Conservation (phyloP, 768 basidiomycete species). For the Tubosaeta brunneosetosa region DNA sequence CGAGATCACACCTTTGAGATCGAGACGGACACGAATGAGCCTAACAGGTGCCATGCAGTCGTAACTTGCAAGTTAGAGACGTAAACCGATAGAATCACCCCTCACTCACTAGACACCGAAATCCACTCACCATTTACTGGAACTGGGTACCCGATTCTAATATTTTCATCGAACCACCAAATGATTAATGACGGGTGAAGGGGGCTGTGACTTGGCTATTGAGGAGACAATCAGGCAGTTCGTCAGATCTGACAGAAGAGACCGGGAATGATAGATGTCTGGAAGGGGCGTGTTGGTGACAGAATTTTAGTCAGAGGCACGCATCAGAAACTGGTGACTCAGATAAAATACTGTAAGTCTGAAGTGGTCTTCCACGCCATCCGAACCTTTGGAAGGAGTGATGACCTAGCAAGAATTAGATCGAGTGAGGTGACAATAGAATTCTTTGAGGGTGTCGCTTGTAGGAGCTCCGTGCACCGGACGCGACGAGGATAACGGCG, state of each 20-base stretch:
- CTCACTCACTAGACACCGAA: neutral
- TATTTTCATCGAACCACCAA: neutral
- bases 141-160: neutral
- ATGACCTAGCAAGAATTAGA: neutral
- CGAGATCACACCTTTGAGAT: constrained; percentile 16
- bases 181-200: too few species aligned
- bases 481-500: too few species aligned
- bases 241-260: too few species aligned
- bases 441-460: neutral
- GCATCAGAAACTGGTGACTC: too few species aligned
- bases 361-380: neutral
- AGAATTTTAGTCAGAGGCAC: too few species aligned
- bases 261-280: too few species aligned
- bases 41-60: neutral
- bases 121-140: too few species aligned
- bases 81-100: constrained; percentile 4
- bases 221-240: too few species aligned
- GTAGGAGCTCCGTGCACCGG: neutral
- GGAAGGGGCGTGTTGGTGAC: too few species aligned
- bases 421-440: neutral
- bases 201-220: too few species aligned
- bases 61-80: neutral
- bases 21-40: neutral
- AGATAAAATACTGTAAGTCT: too few species aligned
- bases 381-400: too few species aligned